Evolutionary conservation across 495 filamentous ascomycete species (phyloP), one percentile per base, ranked within the genome.

Genomic region (Parmelia sp.): DNA sequence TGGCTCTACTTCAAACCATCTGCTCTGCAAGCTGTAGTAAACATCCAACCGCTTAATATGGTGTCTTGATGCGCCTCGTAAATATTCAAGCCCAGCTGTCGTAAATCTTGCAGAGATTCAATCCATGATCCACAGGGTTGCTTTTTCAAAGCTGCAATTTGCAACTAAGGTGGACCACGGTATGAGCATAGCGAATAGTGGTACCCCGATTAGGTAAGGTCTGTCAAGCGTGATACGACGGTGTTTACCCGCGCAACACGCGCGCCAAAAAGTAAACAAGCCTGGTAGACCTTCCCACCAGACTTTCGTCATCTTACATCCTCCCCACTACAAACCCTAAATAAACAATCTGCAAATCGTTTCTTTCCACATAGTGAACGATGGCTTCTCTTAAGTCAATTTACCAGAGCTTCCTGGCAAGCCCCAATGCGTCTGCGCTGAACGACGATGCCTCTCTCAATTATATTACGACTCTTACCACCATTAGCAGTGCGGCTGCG

Each of bases 381-480:
- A 65, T 65, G 63, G 35, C 29, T 33, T 61, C 63, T 11, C 57
- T 65, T 45, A 55, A 61, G 57, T 77, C 82, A 68, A 74, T 82
- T 61, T 97, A 97, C 80, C 80, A 87, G 80, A 81, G 82, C 73
- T 96, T 92, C 74, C 83, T 96, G 57, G 82, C 83, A 70, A 79
- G 82, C 65, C 90, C 91, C 60, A 84, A 77, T 71, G 70, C 86
- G 58, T 80, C 81, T 47, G 79, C 82, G 23, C 79, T 97, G 69
- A 83, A 87, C 56, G 75, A 79, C 57, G 80, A 89, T 74, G 88
- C 90, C 64, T 85, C 91, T 47, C 79, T 96, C 71, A 85, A 93
- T 78, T 98, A 97, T 79, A 89, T 97, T 73, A 89, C 94, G 57
- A 93, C 91, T n/a, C 86, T 90, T 37, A 88, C 88, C 39, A 86